phyloP scores from a whole-genome alignment of 2,329 filamentous ascomycete species.

The Stenocarpella maydis region DNA sequence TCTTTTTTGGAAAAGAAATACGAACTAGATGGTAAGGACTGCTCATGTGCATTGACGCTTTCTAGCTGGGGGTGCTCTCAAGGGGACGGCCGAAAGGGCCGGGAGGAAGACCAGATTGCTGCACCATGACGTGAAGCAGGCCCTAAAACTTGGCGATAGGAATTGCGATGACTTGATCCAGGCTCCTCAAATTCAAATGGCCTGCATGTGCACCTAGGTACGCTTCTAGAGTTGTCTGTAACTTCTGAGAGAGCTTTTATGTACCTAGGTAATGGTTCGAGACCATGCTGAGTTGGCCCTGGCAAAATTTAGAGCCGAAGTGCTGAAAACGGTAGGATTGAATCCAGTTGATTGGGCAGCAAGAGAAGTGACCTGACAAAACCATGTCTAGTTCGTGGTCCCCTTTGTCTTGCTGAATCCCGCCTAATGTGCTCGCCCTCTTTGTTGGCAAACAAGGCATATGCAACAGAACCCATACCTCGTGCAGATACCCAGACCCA shows the following conservation, averaged over 20 bases:
- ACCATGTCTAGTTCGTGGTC: too few relatives aligned
- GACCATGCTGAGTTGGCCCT: not conserved
- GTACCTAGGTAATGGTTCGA: not conserved
- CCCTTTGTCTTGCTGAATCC: constrained; percentile 2
- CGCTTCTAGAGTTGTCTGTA: too few relatives aligned
- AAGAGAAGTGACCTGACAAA: not conserved
- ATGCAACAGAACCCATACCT: not conserved
- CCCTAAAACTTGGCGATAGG: not conserved
- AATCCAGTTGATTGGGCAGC: not conserved
- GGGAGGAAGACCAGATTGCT: not conserved
- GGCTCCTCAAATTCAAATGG: too few relatives aligned
- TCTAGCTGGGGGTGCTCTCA: not conserved
- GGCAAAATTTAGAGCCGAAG: too few relatives aligned
- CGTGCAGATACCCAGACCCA: not conserved
- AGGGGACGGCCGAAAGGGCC: not conserved
- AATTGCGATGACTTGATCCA: not conserved
- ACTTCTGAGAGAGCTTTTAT: not conserved
- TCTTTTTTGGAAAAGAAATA: not conserved
- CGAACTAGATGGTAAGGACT: not conserved
- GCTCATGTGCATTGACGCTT: not conserved
- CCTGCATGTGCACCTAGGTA: too few relatives aligned
- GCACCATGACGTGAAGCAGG: not conserved
- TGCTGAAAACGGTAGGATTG: constrained; percentile 1
- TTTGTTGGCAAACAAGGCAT: not conserved
- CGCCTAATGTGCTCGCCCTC: not conserved